Base-by-base conservation (phyloP, 495 filamentous ascomycete genomes). In the Penicillium ochrochloron region DNA sequence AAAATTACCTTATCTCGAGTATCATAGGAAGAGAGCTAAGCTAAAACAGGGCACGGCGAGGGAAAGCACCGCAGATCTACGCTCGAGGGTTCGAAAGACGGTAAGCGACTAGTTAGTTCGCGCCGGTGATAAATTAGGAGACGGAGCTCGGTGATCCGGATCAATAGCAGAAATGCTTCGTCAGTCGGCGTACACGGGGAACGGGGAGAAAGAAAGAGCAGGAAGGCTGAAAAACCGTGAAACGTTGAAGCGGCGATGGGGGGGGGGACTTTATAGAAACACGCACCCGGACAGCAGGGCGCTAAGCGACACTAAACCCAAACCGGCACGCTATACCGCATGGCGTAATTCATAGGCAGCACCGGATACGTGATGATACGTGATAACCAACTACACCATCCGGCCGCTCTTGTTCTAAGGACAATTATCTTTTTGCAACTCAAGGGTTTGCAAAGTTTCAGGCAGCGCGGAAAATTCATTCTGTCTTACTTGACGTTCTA, bases 61-160 rank as follows among this genome's bases (percentile, higher is more conserved):
- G 33, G 33, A 35, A 35, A 35, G 33, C 6, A 35, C 33, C 2
- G 33, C 8, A 35, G 33, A 35, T 35, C 33, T 35, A 8, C 2
- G 33, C 33, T 35, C 33, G 33, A 35, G 33, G 33, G 33, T 11
- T 35, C 33, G 33, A 35, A 35, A 8, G 33, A 35, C 33, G 6
- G 33, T 6, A 35, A 35, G 11, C 33, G 33, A 35, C 33, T 35
- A 11, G 33, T 11, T 6, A 15, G 33, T 35, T 35, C 11, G 33
- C 35, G 12, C 35, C 11, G 11, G 35, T 11, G 11, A 15, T 12
- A 12, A 39, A 39, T 14, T 9, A 27, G 29, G 58, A 9, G 33
- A n/a, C 57, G 60, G 60, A 62, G 60, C 51, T 62, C 52, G 37
- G 35, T 56, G 60, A 62, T 56, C 60, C 60, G 60, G 60, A 56